Evolutionary conservation across 768 basidiomycete species (phyloP).

Genomic region (Mycena metata): DNA sequence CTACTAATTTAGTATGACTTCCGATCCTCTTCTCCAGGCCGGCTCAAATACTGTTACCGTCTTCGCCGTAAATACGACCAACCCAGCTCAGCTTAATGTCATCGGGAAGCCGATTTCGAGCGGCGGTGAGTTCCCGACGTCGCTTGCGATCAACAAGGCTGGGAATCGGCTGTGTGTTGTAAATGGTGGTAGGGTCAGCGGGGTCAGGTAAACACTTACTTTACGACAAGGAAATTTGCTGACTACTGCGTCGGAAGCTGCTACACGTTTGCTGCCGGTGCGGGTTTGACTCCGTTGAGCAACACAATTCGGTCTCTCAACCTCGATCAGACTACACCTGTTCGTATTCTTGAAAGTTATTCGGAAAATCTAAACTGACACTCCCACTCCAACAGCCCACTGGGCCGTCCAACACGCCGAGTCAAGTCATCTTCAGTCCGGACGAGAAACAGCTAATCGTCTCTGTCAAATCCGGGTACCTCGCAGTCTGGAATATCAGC

Average conservation of each 20-base stretch:
- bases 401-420: conserved; percentile 47
- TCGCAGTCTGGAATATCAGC: conserved; percentile 53
- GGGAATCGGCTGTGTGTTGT: too few relatives aligned
- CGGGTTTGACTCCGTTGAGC: conserved; percentile 45
- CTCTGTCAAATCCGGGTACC: conserved; percentile 51
- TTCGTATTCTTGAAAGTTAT: background rate
- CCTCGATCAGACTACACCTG: conserved; percentile 48
- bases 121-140: too few relatives aligned
- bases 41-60: too few relatives aligned
- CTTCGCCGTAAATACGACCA: too few relatives aligned
- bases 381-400: conserved; percentile 21
- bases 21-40: too few relatives aligned
- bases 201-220: background rate
- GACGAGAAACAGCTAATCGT: conserved; percentile 49
- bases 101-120: too few relatives aligned
- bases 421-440: conserved; percentile 50
- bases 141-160: too few relatives aligned
- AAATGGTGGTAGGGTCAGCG: conserved; percentile 36
- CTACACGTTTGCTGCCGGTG: conserved; percentile 45
- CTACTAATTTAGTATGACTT: too few relatives aligned
- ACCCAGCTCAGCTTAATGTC: too few relatives aligned
- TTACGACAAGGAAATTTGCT: too few relatives aligned
- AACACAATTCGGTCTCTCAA: conserved; percentile 48
- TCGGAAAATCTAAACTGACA: too few relatives aligned
- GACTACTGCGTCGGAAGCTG: conserved; percentile 42